Base-by-base conservation (phyloP, 1,139 yeast genomes). In the Taphrina wiesneri region DNA sequence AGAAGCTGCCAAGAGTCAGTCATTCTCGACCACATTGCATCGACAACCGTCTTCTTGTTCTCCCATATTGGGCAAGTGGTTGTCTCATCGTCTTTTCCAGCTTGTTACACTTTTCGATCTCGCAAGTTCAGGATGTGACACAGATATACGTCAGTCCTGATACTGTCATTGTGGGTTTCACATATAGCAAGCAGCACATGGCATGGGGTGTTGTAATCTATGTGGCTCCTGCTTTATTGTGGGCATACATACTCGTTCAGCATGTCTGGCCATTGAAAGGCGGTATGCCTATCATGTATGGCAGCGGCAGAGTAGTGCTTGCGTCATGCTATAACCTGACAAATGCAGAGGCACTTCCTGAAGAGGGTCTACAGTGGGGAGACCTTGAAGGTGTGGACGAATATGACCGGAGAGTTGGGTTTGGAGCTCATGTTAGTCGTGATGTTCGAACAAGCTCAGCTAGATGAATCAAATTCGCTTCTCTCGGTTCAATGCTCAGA, bases 281-380 rank as follows among this genome's bases (percentile, higher is more conserved):
- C 19, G 15, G 19, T 21, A 39, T 32, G 30, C 59, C 59, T 7
- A 25, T 53, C 47, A 53, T 53, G 59, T 36, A 53, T 25, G 59
- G 59, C 32, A 53, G 41, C n/a, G 59, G 59, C 2, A 21, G 41
- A 26, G 59, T 53, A 7, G 28, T 53, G 17, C 41, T 53, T 25
- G 47, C 59, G 23, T 21, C 47, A 4, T 53, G 59, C 47, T 23
- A 17, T 13, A 28, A 34, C 15, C 30, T 53, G 28, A 15, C 34
- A 23, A 34, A 23, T 7, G 23, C 34, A 30, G 32, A n/a, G n/a
- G 25, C 28, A 23, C 32, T 53, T 5, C 59, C 59, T 28, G n/a
- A 6, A 3, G 41, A 53, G 9, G 59, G 59, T 11, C 34, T 53
- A n/a, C 59, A 53, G 25, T 53, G 59, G 59, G 59, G 59, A 17